These are phyloP conservation scores for Cerrena zonata DNA, from an alignment of 1,284 basidiomycete genomes.

Conservation along the genomic window DNA sequence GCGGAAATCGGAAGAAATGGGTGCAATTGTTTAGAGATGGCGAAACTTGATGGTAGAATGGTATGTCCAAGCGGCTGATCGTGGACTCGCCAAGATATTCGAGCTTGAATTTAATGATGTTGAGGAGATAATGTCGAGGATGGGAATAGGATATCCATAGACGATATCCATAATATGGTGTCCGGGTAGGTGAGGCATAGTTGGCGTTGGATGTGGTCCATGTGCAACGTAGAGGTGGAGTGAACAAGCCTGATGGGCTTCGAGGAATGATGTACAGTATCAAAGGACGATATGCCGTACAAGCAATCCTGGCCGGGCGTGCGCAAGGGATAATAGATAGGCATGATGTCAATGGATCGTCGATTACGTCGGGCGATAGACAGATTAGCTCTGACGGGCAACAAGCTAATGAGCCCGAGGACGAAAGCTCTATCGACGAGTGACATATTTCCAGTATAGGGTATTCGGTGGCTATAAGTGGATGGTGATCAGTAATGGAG, in stretches of 20 bases:
- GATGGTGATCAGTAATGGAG: constrained; percentile 4
- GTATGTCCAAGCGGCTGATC: not conserved
- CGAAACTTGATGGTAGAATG: not conserved
- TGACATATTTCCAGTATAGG: constrained; percentile 61
- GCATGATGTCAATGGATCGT: too few relatives aligned
- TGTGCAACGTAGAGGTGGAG: not conserved
- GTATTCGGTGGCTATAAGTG: constrained; percentile 51
- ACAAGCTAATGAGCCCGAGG: not conserved
- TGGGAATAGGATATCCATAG: not conserved
- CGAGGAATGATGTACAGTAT: not conserved
- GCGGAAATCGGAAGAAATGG: too few relatives aligned
- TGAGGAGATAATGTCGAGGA: not conserved
- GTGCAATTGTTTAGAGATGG: too few relatives aligned
- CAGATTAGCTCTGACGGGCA: too few relatives aligned
- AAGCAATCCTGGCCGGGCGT: not conserved
- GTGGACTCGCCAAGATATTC: not conserved
- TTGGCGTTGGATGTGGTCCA: not conserved
- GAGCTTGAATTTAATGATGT: not conserved
- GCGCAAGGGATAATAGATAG: too few relatives aligned
- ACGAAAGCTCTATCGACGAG: constrained; percentile 44
- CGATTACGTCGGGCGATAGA: not conserved
- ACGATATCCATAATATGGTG: not conserved
- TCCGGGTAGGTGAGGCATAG: not conserved
- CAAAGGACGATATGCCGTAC: not conserved
- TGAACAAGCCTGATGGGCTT: not conserved